phyloP scores from a whole-genome alignment of 352 stramenopile species.

The Pythium rhizo-oryzae region DNA sequence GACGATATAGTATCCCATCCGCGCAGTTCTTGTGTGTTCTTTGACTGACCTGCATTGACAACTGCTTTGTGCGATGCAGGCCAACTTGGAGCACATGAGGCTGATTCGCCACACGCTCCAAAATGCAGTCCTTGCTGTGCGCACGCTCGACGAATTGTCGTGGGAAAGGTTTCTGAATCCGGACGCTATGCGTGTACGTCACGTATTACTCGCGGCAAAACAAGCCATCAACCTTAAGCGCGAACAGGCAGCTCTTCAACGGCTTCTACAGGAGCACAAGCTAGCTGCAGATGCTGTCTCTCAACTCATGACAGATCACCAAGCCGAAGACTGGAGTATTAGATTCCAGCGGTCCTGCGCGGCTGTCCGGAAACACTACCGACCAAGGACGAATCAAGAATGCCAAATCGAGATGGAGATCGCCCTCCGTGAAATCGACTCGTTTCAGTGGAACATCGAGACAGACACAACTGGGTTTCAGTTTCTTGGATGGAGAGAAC shows the following conservation, averaged over 20 bases:
- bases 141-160: background rate
- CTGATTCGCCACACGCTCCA: background rate
- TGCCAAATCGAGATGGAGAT: background rate
- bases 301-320: background rate
- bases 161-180: conserved; percentile 14
- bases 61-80: background rate
- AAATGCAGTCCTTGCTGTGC: background rate
- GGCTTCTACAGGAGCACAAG: background rate
- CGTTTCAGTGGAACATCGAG: conserved; percentile 6
- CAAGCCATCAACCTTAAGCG: background rate
- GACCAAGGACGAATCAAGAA: background rate
- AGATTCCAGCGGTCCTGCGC: background rate
- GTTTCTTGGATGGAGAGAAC: conserved; percentile 18
- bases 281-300: background rate
- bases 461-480: background rate
- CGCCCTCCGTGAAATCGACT: background rate
- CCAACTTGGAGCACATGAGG: background rate
- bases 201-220: background rate
- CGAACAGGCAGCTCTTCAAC: conserved; percentile 1
- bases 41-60: too few relatives aligned
- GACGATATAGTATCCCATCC: too few relatives aligned
- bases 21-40: too few relatives aligned
- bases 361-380: background rate
- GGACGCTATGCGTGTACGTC: background rate
- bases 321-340: background rate